phyloP scores from a whole-genome alignment of 345 rosid genomes.

The Arabidopsis arenosa region DNA sequence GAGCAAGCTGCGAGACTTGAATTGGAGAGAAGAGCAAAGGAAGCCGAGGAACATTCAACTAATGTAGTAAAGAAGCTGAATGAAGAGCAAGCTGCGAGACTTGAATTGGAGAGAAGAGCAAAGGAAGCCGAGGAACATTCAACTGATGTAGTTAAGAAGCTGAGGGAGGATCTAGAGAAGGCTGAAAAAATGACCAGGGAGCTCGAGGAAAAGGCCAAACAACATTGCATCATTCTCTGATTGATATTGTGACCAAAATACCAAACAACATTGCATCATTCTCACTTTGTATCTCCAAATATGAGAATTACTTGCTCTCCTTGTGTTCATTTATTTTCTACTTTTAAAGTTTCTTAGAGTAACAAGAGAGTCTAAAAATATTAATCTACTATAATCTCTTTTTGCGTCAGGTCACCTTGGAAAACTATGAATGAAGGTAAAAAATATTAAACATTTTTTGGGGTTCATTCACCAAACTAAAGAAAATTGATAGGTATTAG shows the following conservation, averaged over 20 bases:
- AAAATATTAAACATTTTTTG: no score
- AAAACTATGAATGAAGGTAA: no score
- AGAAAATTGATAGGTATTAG: no score
- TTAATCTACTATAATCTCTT: no score
- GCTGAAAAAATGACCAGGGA: constrained; percentile 43
- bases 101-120: constrained; percentile 29
- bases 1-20: constrained; percentile 64
- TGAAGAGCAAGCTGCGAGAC: not conserved
- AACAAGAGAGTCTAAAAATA: no score
- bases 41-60: constrained; percentile 54
- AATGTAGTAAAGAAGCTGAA: constrained; percentile 59
- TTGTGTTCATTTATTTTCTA: no score
- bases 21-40: constrained; percentile 56
- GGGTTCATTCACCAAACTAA: no score
- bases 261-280: constrained; percentile 46
- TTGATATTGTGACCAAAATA: not conserved
- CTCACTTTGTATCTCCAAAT: no score
- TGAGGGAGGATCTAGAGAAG: constrained; percentile 55
- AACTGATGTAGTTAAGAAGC: not conserved
- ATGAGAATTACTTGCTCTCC: no score
- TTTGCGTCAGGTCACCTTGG: no score
- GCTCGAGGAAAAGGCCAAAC: constrained; percentile 40
- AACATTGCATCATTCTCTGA: constrained; percentile 57
- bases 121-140: constrained; percentile 47
- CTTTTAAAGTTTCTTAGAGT: no score